A percentile compares a stretch with the other conserved stretches of the same genome.
phyloP scores from a whole-genome alignment of 169 alveolate species.

The Pseudocohnilembus persalinus region DNA sequence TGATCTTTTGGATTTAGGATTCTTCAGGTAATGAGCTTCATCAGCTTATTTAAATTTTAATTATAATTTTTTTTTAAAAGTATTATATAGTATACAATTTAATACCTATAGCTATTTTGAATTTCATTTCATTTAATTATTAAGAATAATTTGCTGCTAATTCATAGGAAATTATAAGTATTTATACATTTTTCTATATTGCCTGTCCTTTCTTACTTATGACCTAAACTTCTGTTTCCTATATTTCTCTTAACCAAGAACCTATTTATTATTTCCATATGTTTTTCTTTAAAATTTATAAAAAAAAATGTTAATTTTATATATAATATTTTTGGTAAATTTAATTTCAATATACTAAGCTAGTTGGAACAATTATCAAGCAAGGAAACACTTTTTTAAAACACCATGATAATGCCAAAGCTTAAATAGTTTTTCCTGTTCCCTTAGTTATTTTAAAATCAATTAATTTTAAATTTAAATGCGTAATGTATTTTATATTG shows the following conservation, averaged over 20 bases:
- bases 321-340: neutral
- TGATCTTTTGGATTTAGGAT: slow-evolving; percentile 58
- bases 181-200: slow-evolving; percentile 10
- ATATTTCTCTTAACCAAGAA: slow-evolving; percentile 46
- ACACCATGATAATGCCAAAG: slow-evolving; percentile 91
- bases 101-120: slow-evolving; percentile 26
- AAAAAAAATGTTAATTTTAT: neutral
- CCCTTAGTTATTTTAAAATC: slow-evolving; percentile 89
- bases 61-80: neutral
- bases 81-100: neutral
- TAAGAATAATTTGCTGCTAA: slow-evolving; percentile 33
- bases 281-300: slow-evolving; percentile 56
- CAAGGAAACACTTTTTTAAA: slow-evolving; percentile 94
- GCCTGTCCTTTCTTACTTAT: slow-evolving; percentile 51
- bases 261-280: slow-evolving; percentile 90
- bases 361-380: slow-evolving; percentile 90
- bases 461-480: neutral
- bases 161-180: slow-evolving; percentile 62
- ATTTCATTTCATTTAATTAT: neutral
- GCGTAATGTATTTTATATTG: no score
- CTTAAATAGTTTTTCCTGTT: slow-evolving; percentile 98
- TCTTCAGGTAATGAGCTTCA: slow-evolving; percentile 79
- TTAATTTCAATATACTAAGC: slow-evolving; percentile 48
- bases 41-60: slow-evolving; percentile 37
- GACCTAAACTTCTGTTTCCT: slow-evolving; percentile 29